Conservation (phyloP, 176 grass and related monocot species). For the Oryza punctata region DNA sequence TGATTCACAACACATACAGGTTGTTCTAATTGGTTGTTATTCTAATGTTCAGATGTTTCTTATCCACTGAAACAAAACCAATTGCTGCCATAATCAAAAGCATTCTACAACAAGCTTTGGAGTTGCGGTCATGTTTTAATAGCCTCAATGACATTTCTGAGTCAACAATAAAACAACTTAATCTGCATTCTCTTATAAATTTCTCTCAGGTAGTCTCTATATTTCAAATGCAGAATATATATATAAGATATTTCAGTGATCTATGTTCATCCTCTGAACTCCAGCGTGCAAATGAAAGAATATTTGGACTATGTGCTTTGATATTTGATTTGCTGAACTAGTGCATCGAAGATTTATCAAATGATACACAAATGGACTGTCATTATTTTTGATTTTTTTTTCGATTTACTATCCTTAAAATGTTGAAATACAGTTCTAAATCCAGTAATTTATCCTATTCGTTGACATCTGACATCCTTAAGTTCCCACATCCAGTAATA, state of each 20-base stretch:
- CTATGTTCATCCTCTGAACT: no score
- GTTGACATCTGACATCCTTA: slow-evolving; percentile 1
- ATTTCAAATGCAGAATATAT: slow-evolving; percentile 19
- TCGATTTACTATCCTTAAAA: background rate
- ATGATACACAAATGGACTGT: background rate
- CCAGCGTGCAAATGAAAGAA: slow-evolving; percentile 15
- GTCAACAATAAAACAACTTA: slow-evolving; percentile 43
- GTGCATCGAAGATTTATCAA: background rate
- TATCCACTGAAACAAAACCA: slow-evolving; percentile 77
- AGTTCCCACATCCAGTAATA: background rate
- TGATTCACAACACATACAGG: background rate
- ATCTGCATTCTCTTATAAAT: slow-evolving; percentile 64
- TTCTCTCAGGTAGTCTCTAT: slow-evolving; percentile 71
- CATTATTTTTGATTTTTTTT: background rate
- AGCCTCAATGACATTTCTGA: slow-evolving; percentile 41
- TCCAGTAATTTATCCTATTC: background rate
- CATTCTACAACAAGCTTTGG: slow-evolving; percentile 80
- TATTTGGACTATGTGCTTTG: background rate
- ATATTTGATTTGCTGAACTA: background rate
- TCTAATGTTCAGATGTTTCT: slow-evolving; percentile 79
- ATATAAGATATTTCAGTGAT: no score
- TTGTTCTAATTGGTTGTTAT: slow-evolving; percentile 18
- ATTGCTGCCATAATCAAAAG: slow-evolving; percentile 77
- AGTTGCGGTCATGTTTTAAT: slow-evolving; percentile 63
- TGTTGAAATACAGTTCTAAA: background rate